Conservation (phyloP, 495 filamentous ascomycete genomes). For the Poronia punctata region DNA sequence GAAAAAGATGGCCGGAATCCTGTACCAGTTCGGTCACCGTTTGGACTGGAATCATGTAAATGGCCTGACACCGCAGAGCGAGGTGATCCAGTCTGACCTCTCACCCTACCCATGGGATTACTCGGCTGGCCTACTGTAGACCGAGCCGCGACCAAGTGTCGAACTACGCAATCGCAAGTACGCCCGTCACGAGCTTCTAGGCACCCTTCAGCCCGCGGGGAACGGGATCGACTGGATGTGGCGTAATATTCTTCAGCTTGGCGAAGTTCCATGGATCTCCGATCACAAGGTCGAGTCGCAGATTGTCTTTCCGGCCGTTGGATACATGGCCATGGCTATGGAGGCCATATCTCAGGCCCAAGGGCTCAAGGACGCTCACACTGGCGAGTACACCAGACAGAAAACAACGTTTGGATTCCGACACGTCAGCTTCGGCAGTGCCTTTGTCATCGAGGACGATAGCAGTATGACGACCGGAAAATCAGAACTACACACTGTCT, state of each 20-base stretch:
- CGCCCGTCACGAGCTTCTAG: conserved; percentile 45
- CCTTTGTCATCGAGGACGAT: too few relatives aligned
- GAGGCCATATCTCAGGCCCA: too few relatives aligned
- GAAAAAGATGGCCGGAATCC: conserved; percentile 5
- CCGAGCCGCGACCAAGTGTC: conserved; percentile 37
- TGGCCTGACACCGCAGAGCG: conserved; percentile 1
- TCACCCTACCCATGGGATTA: conserved; percentile 8
- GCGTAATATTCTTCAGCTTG: conserved; percentile 39
- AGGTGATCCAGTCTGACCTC: conserved; percentile 2
- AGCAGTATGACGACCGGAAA: too few relatives aligned
- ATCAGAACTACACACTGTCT: conserved; percentile 12
- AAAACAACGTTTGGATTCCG: too few relatives aligned
- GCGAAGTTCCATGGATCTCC: conserved; percentile 43
- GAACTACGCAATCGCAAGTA: conserved; percentile 36
- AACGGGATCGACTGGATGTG: conserved; percentile 38
- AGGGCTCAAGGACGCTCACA: too few relatives aligned
- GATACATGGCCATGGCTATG: conserved; percentile 42
- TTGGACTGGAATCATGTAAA: conserved; percentile 9
- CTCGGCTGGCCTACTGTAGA: conserved; percentile 6
- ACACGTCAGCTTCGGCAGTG: too few relatives aligned
- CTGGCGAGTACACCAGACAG: too few relatives aligned
- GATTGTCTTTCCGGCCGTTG: conserved; percentile 46
- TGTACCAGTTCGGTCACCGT: neutral
- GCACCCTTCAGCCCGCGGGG: conserved; percentile 32
- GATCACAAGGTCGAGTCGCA: conserved; percentile 32